phyloP scores from a whole-genome alignment of 768 basidiomycete genomes.

The Pilatotrama ljubarskyi region DNA sequence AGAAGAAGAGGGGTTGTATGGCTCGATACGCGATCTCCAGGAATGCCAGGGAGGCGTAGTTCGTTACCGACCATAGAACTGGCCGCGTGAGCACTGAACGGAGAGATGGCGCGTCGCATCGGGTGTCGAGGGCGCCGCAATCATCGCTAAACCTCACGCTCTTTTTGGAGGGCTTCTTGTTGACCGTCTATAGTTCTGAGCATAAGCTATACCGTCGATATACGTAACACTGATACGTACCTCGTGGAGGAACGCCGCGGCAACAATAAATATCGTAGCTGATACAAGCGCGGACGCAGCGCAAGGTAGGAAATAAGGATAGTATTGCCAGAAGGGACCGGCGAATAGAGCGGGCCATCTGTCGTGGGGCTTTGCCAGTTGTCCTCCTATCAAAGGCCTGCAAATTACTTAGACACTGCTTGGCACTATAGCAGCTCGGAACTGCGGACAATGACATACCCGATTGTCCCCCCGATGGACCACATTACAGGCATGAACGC shows the following conservation, averaged over 20 bases:
- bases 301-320: constrained; percentile 42
- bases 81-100: constrained; percentile 34
- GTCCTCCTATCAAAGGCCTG: constrained; percentile 37
- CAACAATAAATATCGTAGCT: constrained; percentile 27
- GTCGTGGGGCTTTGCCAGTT: constrained; percentile 36
- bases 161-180: constrained; percentile 8
- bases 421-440: neutral
- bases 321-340: constrained; percentile 31
- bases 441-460: constrained; percentile 21
- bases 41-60: constrained; percentile 36
- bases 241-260: constrained; percentile 34
- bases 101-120: constrained; percentile 2
- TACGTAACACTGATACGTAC: constrained; percentile 19
- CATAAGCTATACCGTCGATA: neutral
- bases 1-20: constrained; percentile 41
- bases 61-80: constrained; percentile 35
- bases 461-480: constrained; percentile 32
- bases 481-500: constrained; percentile 35
- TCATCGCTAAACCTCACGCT: constrained; percentile 13
- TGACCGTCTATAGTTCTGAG: constrained; percentile 23
- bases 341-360: constrained; percentile 33
- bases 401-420: neutral
- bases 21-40: constrained; percentile 41
- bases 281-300: constrained; percentile 32
- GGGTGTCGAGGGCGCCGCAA: neutral